phyloP scores from a whole-genome alignment of 2,329 filamentous ascomycete species.

The Colletotrichum filicis region DNA sequence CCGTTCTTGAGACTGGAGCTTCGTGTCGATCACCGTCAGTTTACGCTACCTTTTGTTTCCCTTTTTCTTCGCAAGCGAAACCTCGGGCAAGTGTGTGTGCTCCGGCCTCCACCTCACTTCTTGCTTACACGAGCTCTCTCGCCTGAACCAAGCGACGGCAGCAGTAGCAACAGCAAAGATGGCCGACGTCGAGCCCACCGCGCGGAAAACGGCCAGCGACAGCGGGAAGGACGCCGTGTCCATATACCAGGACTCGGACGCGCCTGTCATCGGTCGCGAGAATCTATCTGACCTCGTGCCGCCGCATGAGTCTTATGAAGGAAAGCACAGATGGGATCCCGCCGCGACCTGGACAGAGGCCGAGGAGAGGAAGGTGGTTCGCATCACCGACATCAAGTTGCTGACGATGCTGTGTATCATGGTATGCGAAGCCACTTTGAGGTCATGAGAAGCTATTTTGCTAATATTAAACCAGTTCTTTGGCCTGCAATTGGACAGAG shows the following conservation, averaged over 20 bases:
- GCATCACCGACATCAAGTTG: constrained; percentile 62
- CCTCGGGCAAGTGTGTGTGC: background rate
- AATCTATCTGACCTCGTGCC: constrained; percentile 46
- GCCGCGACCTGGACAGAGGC: constrained; percentile 64
- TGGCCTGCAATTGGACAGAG: constrained; percentile 71
- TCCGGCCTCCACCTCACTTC: background rate
- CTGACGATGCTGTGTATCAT: constrained; percentile 47
- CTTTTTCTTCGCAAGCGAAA: background rate
- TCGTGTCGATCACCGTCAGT: constrained; percentile 6
- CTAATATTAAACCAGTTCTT: constrained; percentile 58
- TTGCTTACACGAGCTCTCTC: background rate
- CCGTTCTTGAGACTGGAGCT: background rate
- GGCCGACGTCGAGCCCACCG: constrained; percentile 43
- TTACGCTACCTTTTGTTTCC: background rate
- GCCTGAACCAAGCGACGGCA: background rate
- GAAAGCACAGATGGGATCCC: constrained; percentile 68
- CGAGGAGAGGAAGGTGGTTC: constrained; percentile 65
- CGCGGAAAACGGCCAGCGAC: constrained; percentile 31
- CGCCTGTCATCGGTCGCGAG: constrained; percentile 49
- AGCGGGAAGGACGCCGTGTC: constrained; percentile 38
- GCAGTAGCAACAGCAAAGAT: constrained; percentile 38
- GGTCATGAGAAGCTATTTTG: background rate
- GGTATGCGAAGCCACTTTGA: constrained; percentile 47
- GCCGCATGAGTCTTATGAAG: constrained; percentile 67
- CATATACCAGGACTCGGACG: constrained; percentile 38